Conservation (phyloP, 140 eudicot species). For the Anethum foeniculum region DNA sequence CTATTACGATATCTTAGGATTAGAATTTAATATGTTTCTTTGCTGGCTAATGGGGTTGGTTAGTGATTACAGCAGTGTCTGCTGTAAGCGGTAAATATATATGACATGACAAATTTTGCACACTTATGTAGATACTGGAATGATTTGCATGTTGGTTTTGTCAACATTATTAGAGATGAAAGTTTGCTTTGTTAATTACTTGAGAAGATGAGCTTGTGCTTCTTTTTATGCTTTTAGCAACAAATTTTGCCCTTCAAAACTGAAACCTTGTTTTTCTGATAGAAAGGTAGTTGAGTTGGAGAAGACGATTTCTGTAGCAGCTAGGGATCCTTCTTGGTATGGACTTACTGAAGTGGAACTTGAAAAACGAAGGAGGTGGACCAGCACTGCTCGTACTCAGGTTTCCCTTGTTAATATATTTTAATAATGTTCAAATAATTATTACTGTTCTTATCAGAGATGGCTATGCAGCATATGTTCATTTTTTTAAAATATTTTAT, state of each 20-base stretch:
- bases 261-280: slow-evolving; percentile 45
- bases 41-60: background rate
- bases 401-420: slow-evolving; percentile 12
- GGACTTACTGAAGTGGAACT: slow-evolving; percentile 62
- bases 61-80: background rate
- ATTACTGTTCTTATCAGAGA: background rate
- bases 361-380: slow-evolving; percentile 77
- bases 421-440: background rate
- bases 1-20: background rate
- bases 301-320: slow-evolving; percentile 69
- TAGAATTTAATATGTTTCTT: background rate
- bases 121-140: background rate
- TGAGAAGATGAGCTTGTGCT: background rate
- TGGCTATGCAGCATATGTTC: background rate
- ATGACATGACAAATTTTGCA: background rate
- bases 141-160: background rate
- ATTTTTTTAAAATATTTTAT: background rate
- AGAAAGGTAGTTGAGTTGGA: slow-evolving; percentile 91
- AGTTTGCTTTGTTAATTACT: background rate
- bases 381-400: slow-evolving; percentile 63
- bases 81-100: background rate
- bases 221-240: background rate
- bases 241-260: slow-evolving; percentile 2
- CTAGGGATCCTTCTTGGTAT: slow-evolving; percentile 71
- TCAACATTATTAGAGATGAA: background rate